These are phyloP conservation scores for Malassezia cuniculi DNA, from an alignment of 1,284 basidiomycete species.

Conservation along the genomic window DNA sequence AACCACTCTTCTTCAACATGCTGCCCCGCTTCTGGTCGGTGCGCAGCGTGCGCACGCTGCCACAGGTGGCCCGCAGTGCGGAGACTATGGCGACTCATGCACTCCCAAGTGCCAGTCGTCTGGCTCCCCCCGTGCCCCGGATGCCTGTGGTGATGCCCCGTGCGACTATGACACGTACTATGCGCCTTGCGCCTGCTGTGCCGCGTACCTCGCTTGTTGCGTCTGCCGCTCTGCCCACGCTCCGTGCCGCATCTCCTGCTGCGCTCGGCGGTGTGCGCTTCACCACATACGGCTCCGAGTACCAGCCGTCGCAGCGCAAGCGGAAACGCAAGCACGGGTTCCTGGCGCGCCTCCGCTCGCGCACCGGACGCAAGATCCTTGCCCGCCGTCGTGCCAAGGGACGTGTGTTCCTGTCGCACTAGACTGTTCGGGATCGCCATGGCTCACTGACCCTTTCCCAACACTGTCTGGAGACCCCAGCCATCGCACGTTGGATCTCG, in stretches of 20 bases:
- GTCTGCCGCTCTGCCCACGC: no score
- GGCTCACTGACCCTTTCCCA: no score
- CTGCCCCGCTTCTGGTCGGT: slow-evolving; percentile 7
- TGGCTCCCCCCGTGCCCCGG: no score
- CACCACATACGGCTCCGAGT: slow-evolving; percentile 56
- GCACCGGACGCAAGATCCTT: slow-evolving; percentile 57
- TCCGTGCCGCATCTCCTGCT: background rate
- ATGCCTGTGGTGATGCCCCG: no score
- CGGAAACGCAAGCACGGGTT: slow-evolving; percentile 80
- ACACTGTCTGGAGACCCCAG: no score
- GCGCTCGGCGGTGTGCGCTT: slow-evolving; percentile 6
- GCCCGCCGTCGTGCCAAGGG: slow-evolving; percentile 31
- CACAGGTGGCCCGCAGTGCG: no score
- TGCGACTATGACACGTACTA: slow-evolving; percentile 4
- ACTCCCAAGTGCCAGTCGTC: no score
- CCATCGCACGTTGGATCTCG: no score
- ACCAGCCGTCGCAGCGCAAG: slow-evolving; percentile 75
- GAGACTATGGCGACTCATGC: no score
- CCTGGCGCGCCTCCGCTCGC: slow-evolving; percentile 56
- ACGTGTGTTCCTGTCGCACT: slow-evolving; percentile 22
- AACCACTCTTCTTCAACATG: slow-evolving; percentile 1
- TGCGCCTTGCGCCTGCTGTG: background rate
- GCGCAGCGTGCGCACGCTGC: no score
- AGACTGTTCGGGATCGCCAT: no score
- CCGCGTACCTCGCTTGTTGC: no score